Evolutionary conservation across 208 protist genomes (phyloP).

Genomic region (Endotrypanum monterogeii): DNA sequence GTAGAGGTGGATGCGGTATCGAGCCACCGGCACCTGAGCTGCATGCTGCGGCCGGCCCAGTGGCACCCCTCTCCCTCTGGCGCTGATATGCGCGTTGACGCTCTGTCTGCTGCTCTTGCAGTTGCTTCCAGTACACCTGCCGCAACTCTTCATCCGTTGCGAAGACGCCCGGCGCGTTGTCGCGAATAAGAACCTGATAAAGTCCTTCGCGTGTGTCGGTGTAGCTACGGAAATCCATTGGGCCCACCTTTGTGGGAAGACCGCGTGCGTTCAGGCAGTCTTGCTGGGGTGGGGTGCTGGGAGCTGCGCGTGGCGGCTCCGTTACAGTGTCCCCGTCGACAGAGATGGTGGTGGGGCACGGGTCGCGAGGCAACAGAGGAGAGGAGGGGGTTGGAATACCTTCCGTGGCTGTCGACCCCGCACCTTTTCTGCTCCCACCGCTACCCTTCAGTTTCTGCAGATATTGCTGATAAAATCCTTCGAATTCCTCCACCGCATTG

Average conservation of each 20-base stretch:
- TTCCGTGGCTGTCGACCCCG: not conserved
- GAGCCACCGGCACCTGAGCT: not conserved
- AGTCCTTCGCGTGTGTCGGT: slow-evolving; percentile 65
- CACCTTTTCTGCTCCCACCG: not conserved
- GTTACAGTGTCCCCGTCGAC: not conserved
- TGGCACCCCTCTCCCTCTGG: slow-evolving; percentile 3
- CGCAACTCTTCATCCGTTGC: slow-evolving; percentile 67
- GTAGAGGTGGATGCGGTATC: slow-evolving; percentile 12
- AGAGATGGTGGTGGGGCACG: not conserved
- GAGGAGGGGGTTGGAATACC: not conserved
- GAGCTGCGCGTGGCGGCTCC: not conserved
- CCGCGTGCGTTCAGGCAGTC: slow-evolving; percentile 31
- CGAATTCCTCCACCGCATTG: slow-evolving; percentile 37
- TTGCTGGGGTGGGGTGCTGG: slow-evolving; percentile 6
- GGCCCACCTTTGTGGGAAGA: slow-evolving; percentile 4
- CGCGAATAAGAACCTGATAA: slow-evolving; percentile 59
- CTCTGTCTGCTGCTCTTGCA: slow-evolving; percentile 36
- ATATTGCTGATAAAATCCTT: slow-evolving; percentile 29
- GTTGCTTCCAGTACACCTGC: slow-evolving; percentile 51
- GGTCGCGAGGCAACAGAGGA: slow-evolving; percentile 1
- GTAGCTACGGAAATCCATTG: slow-evolving; percentile 51
- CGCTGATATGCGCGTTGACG: slow-evolving; percentile 19
- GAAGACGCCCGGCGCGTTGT: slow-evolving; percentile 69
- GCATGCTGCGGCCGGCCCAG: slow-evolving; percentile 5
- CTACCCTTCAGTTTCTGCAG: slow-evolving; percentile 19